Base-by-base conservation (phyloP, 768 basidiomycete genomes). In the Suillus subluteus region DNA sequence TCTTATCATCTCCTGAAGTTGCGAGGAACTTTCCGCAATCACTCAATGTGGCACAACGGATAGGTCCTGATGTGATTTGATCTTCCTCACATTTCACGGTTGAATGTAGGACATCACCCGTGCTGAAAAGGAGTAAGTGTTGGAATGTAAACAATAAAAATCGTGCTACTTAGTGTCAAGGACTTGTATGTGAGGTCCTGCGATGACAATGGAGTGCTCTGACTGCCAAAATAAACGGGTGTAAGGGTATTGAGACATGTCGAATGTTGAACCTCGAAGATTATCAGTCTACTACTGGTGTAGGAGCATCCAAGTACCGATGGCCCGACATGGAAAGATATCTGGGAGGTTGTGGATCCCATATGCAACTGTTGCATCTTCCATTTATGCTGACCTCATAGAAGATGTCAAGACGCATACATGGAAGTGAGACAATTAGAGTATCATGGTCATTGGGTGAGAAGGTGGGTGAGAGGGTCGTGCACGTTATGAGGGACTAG, bases 1-100 rank as follows among this genome's bases (percentile, higher is more conserved):
- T 76, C 78, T 99, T 99, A 77, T 96, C 92, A 63, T 97, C 95
- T 9, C 86, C 88, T 0, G 82, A 79, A 2, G 90, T 91, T 6
- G 87, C 85, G 18, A 95, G 76, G 69, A 88, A 83, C 38, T 68
- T 75, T 63, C 77, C 80, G 0, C 76, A 75, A 7, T 68, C 62
- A 71, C 87, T 86, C 6, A 89, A 74, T 1, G 84, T 87, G 21
- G 85, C 83, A 69, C 87, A 89, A 61, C 86, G 82, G 55, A 94
- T 79, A 4, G 86, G 86, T 0, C 89, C 89, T 9, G 85, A 80
- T 67, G 84, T 50, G 8, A 75, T 75, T 58, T 75, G 75, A 15
- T 79, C 69, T 6, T 66, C 74, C 32, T 77, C 54, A 4, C 79
- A 70, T 15, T 73, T 74, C 12, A 77, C 66, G 0, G 86, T 85